Evolutionary conservation across 306 rosid species (phyloP), one percentile per base, ranked within the genome.

Genomic region (Lithocarpus polystachyus): DNA sequence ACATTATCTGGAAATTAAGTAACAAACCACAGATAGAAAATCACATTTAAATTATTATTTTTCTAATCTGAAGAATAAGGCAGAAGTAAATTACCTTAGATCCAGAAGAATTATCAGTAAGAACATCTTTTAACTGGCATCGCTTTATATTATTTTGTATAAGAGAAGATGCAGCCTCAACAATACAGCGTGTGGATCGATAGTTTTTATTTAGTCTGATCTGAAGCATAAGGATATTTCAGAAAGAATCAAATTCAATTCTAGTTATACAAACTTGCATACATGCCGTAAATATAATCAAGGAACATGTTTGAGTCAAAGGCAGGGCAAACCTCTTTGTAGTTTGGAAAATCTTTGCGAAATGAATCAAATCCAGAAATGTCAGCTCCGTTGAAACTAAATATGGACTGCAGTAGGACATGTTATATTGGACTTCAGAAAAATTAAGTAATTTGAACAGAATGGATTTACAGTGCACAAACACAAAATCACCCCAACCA

Each of bases 371-470:
- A 92, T 82, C 99, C 99, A 76, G 97, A 90, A 86, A 83, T 72
- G 67, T 95, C 97, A 48, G 99, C 99, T 80, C 99, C 99, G 11
- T 95, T 95, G 89, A 95, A 95, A 86, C 99, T 89, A 90, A 92
- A 95, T 86, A 95, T 95, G 82, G 99, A 95, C 99, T 95, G 86
- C 74, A 77, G 74, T 52, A 73, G 68, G 74, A 87, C 57, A 81
- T 33, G 72, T 74, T 77, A 19, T 35, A 80, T 29, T 64, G 54
- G 71, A 76, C 64, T 71, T 78, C 55, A 89, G 74, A 56, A 33
- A 18, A 77, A 67, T 37, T 77, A 64, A 37, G n/a, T 33, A 60
- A 75, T 72, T 31, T 19, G 70, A 72, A 53, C 28, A 54, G 15
- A 20, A 74, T 13, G 68, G 74, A 52, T 60, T 17, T 15, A 56